Evolutionary conservation across 2,329 filamentous ascomycete species (phyloP), one percentile per base, ranked within the genome.

Genomic region (Knoxdaviesia capensis): DNA sequence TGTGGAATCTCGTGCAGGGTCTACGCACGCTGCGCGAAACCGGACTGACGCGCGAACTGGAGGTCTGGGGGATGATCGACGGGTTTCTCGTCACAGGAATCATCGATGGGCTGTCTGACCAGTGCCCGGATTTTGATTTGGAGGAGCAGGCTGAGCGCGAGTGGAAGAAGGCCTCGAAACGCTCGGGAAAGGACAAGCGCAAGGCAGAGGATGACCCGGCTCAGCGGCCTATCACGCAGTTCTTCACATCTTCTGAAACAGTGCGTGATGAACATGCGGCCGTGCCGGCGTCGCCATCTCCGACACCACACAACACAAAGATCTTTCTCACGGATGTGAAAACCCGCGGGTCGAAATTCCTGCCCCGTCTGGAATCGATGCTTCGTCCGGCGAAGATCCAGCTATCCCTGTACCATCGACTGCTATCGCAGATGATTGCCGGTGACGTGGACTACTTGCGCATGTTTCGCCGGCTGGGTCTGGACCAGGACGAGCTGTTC

Each of bases 1-100:
- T 96, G 39, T 96, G 87, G 86, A 96, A 96, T 55, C 67, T 90
- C 7, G 80, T 94, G 33, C 83, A 93, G 53, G 86, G 87, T 0
- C 54, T 96, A 40, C 72, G 82, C 11, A 84, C 77, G 1, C 60
- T 88, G 42, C 67, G 78, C 5, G 71, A 80, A 8, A 77, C 68
- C 1, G 82, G 83, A 4, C 62, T 79, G 44, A 86, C 83, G 3
- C 66, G 83, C 11, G 82, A 88, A 57, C 56, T 88, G 30, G 79
- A 86, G 51, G 68, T 96, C 4, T 94, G 88, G 85, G 90, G 88
- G 0, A 61, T 80, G 8, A 57, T 94, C 2, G 77, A 90, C 44
- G 85, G 80, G 1, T 73, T 92, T 50, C 64, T 94, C 28, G 76
- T 96, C 45, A 90, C 83, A 50, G 90, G 90, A 1, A 64, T 96